Base-by-base conservation (phyloP, 768 basidiomycete species). In the Leccinum boreale region DNA sequence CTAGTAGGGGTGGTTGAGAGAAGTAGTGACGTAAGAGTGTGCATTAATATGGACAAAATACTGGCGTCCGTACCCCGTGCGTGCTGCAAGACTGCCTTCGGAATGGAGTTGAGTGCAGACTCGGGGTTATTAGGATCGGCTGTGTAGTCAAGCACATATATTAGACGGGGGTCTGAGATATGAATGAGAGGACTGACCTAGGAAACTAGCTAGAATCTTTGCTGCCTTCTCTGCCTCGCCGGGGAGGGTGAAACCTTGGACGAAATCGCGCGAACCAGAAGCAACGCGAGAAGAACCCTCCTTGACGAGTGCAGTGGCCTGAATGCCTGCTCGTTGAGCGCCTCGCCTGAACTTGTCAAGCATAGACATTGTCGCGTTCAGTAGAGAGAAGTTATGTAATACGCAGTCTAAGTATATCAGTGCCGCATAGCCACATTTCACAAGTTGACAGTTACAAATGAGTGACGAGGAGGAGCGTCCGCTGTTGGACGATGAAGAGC, bases 181-280 rank as follows among this genome's bases (percentile, higher is more conserved):
- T 21, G 23, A 23, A 24, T 53, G 49, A 15, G 6, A 6, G 7
- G 29, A 64, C 80, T 55, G 68, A 93, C 92, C 94, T n/a, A 96
- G 79, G 79, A 98, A 98, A 62, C 85, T 86, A 60, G 85, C 86
- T 29, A 98, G 76, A 65, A 96, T 98, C 74, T 88, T 91, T 15
- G 94, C 93, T 0, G 94, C 92, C 70, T 97, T 97, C 59, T 94
- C 90, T 44, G 93, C 89, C 73, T 98, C 95, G 58, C 92, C 93
- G 19, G 94, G 94, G 23, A 98, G 79, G 42, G 83, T 86, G 76
- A 98, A 98, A 4, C 87, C 84, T 59, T 93, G 91, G 0, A 88
- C 87, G 55, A 94, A 87, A 51, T 87, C 86, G 62, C 84, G 78
- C 1, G 89, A 89, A 50, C 89, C 90, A 52, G 80, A 85, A 14